Percentiles rank a stretch among this genome's conserved stretches.
Conservation (phyloP, 805 yeast species). For the Kodamaea sagamina region DNA sequence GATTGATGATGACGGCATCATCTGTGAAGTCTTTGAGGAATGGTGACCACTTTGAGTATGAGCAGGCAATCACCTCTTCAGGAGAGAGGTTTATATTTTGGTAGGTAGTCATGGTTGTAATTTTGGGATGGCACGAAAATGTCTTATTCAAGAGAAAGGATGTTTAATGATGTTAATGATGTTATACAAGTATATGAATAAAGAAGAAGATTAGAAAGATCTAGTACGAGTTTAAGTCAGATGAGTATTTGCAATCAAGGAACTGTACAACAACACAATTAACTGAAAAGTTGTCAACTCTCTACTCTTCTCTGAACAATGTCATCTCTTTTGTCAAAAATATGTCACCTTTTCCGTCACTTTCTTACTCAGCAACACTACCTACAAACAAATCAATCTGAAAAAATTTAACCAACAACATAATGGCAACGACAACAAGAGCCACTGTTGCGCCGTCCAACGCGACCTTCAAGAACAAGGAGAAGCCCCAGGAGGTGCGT, state of each 20-base stretch:
- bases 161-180: no score
- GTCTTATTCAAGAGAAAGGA: no score
- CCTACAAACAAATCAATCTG: conserved; percentile 4
- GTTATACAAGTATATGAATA: no score
- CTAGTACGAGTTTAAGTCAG: no score
- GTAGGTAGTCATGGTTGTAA: conserved; percentile 24
- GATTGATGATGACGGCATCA: conserved; percentile 29
- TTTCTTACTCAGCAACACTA: no score
- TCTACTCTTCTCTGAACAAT: no score
- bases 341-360: background rate
- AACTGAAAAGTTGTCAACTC: no score
- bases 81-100: conserved; percentile 26
- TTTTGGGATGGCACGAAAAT: no score
- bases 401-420: conserved; percentile 10
- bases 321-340: no score
- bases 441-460: conserved; percentile 54
- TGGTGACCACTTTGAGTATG: conserved; percentile 38
- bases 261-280: no score
- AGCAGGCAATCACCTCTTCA: conserved; percentile 34
- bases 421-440: conserved; percentile 4
- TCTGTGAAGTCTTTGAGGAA: conserved; percentile 23
- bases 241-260: no score
- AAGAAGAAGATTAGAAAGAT: no score
- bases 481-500: conserved; percentile 93
- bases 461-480: conserved; percentile 89